These are phyloP conservation scores for Eucalyptus tenuipes DNA, from an alignment of 345 rosid species.

Conservation along the genomic window DNA sequence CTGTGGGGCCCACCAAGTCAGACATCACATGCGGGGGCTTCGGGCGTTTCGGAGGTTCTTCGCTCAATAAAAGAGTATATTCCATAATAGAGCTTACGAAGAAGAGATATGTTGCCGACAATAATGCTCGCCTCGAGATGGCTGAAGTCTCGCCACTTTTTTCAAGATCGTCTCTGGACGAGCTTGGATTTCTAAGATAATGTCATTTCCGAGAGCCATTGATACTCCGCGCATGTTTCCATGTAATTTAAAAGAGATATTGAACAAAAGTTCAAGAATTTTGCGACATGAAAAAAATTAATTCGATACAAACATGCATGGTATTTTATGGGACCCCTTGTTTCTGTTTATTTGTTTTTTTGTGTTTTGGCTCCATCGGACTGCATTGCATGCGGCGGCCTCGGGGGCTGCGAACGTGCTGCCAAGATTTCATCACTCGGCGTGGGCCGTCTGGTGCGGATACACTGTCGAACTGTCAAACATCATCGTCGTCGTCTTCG, in stretches of 20 bases:
- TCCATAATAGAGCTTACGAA: too few species aligned
- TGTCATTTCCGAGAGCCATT: background rate
- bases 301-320: too few species aligned
- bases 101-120: background rate
- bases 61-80: accelerated
- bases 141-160: background rate
- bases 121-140: background rate
- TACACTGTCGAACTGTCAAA: background rate
- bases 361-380: background rate
- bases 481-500: background rate
- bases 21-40: too few species aligned
- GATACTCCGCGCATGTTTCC: too few species aligned
- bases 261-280: background rate
- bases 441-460: background rate
- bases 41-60: too few species aligned
- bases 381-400: background rate
- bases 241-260: background rate
- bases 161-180: accelerated
- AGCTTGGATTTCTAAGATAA: background rate
- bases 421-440: background rate
- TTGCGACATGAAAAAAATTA: background rate
- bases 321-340: background rate
- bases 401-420: background rate
- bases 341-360: background rate
- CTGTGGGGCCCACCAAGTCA: too few species aligned